Percentiles rank a stretch among this genome's conserved stretches.
Conservation (phyloP, 257 asterid species). For the Galeopsis tetrahit region DNA sequence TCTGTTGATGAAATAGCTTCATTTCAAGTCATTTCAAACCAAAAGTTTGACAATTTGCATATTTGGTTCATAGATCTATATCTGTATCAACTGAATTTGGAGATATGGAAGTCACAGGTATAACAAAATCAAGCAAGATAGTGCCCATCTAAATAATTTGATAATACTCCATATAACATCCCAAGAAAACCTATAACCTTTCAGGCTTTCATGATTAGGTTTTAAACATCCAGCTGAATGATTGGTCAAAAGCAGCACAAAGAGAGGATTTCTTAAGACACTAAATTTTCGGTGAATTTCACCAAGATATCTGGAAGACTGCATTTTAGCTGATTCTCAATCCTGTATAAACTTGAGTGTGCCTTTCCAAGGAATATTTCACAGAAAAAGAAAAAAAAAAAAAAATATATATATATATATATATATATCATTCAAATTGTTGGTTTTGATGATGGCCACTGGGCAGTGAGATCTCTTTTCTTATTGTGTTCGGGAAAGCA, state of each 20-base stretch:
- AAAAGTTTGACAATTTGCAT: not conserved
- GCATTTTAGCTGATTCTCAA: not conserved
- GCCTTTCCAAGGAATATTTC: no score
- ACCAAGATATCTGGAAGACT: not conserved
- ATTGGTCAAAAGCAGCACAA: not conserved
- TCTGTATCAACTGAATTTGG: not conserved
- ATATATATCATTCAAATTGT: no score
- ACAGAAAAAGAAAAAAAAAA: no score
- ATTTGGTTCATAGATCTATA: not conserved
- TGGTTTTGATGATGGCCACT: not conserved
- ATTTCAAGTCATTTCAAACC: not conserved
- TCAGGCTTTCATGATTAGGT: not conserved
- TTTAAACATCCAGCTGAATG: conserved; percentile 7
- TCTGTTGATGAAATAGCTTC: not conserved
- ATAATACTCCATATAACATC: not conserved
- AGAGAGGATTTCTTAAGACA: not conserved
- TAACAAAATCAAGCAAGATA: no score
- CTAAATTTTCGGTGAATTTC: not conserved
- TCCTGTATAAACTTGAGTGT: not conserved
- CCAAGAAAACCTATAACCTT: not conserved
- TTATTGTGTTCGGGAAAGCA: not conserved
- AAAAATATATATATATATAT: no score
- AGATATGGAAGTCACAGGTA: not conserved
- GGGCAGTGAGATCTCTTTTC: not conserved
- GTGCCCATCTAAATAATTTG: not conserved